phyloP scores from a whole-genome alignment of 192 early-diverging fungal species.

The Glomus cerebriforme region DNA sequence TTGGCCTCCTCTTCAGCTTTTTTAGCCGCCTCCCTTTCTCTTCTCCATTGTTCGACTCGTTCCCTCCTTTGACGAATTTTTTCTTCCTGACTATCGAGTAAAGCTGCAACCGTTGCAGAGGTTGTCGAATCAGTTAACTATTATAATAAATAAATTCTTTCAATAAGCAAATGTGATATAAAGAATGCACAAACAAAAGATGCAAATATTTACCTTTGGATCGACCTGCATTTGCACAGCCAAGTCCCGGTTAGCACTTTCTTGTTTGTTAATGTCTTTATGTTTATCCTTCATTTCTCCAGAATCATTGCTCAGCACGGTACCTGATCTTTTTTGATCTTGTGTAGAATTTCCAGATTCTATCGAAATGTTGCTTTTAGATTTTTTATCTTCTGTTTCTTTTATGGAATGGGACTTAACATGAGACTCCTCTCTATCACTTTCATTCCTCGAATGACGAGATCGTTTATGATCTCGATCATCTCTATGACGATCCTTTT shows the following conservation, averaged over 20 bases:
- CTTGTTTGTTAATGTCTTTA: not conserved
- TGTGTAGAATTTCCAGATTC: not conserved
- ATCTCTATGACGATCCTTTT: constrained; percentile 52
- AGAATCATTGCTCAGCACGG: not conserved
- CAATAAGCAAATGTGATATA: constrained; percentile 2
- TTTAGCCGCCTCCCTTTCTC: constrained; percentile 58
- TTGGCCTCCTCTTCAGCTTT: constrained; percentile 51
- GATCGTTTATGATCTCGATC: constrained; percentile 43
- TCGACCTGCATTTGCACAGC: not conserved
- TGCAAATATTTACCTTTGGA: not conserved
- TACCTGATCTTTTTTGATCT: not conserved
- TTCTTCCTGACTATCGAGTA: constrained; percentile 57
- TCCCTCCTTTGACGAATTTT: constrained; percentile 75
- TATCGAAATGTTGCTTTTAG: not conserved
- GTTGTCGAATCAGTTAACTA: constrained; percentile 33
- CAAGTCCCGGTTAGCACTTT: not conserved
- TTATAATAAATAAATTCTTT: not conserved
- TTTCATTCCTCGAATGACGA: constrained; percentile 33
- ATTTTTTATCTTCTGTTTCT: constrained; percentile 31
- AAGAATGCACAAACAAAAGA: not conserved
- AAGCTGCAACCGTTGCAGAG: constrained; percentile 35
- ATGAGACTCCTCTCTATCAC: constrained; percentile 35
- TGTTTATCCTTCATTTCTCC: not conserved
- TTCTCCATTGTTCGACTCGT: constrained; percentile 80
- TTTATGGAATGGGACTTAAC: constrained; percentile 32